Percentiles rank a stretch among this genome's conserved stretches.
Evolutionary conservation across 257 asterid genomes (phyloP).

Genomic region (Solanum tacnaense): DNA sequence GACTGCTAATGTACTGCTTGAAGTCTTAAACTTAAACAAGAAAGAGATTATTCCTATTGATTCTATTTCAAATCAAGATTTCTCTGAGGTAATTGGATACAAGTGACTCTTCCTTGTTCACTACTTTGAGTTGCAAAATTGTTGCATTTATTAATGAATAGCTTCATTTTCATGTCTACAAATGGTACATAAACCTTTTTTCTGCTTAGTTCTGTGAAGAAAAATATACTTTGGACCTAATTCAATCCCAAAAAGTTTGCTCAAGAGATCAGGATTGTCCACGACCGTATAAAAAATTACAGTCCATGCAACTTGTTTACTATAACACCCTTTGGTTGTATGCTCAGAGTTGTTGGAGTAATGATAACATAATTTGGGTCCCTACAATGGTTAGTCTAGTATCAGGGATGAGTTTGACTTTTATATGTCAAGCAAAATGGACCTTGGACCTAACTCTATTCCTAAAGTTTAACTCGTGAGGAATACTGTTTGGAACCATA

Average conservation of each 20-base stretch:
- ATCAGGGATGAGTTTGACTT: not conserved
- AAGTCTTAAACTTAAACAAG: slow-evolving; percentile 69
- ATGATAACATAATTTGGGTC: not conserved
- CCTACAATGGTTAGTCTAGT: not conserved
- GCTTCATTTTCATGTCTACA: not conserved
- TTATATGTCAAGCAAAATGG: not conserved
- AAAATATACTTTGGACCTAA: not conserved
- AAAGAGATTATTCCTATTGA: slow-evolving; percentile 67
- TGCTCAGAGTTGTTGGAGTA: not conserved
- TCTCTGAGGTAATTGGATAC: slow-evolving; percentile 55
- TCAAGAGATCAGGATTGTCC: not conserved
- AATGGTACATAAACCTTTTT: not conserved
- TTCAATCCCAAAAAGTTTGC: not conserved
- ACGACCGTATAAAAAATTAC: not conserved
- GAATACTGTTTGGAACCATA: not conserved
- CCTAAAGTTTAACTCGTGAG: not conserved
- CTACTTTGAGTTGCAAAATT: not conserved
- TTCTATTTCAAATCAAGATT: slow-evolving; percentile 69
- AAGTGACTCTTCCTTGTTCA: not conserved
- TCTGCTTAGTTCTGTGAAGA: not conserved
- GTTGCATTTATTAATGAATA: not conserved
- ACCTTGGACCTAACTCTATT: not conserved
- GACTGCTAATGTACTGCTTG: slow-evolving; percentile 69
- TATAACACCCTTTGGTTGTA: not conserved
- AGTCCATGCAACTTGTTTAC: not conserved